Evolutionary conservation across 148 eudicot species (phyloP).

Genomic region (Tetragonia tetragonoides): DNA sequence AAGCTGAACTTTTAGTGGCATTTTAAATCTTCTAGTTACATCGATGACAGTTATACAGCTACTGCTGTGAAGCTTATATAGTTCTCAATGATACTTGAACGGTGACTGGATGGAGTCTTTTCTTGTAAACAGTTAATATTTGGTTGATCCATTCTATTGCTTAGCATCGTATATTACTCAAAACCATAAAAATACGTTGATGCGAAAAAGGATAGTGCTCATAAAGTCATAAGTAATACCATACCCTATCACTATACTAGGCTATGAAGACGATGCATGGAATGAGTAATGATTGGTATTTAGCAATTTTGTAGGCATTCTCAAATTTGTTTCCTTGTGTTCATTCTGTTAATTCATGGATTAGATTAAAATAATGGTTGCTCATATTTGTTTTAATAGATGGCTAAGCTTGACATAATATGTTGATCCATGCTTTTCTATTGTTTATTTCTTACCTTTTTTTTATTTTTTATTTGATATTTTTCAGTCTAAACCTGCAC

Average conservation of each 20-base stretch:
- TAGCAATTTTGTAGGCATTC: not conserved
- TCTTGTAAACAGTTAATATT: not conserved
- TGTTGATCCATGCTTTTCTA: constrained; percentile 2
- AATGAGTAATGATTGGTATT: not conserved
- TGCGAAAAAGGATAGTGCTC: no score
- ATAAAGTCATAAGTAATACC: no score
- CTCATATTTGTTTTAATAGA: not conserved
- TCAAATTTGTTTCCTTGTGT: not conserved
- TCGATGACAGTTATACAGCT: not conserved
- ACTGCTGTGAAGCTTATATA: not conserved
- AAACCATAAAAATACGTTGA: no score
- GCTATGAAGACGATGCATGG: not conserved
- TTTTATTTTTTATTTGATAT: not conserved
- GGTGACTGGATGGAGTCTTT: not conserved
- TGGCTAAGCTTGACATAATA: not conserved
- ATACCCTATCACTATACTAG: no score
- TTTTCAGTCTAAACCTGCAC: constrained; percentile 58
- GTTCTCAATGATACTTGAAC: not conserved
- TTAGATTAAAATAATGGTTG: not conserved
- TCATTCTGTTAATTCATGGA: not conserved
- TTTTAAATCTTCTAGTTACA: not conserved
- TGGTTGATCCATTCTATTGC: not conserved
- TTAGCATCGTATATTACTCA: not conserved
- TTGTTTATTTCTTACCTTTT: not conserved
- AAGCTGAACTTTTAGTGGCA: not conserved